Evolutionary conservation across 1,284 basidiomycete genomes (phyloP), one percentile per base, ranked within the genome.

Genomic region (Puccinia triticina): DNA sequence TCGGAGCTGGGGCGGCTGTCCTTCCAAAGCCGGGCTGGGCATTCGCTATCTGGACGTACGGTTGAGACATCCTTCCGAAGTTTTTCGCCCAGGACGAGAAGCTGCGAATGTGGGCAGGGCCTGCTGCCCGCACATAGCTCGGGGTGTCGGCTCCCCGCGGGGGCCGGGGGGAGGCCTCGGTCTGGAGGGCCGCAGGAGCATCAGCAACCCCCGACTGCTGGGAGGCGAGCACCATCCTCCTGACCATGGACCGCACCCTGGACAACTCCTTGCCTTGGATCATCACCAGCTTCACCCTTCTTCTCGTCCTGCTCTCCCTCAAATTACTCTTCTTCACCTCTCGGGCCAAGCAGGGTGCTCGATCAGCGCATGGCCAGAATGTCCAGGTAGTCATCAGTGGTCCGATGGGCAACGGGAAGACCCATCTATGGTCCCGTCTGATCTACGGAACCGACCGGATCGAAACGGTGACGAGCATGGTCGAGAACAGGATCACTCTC

Each of bases 381-480:
- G 66, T 69, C 7, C 66, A 48, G 46, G 71, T 80, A 0, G 69
- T 80, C n/a, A 61, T 80, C 26, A 72, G 66, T 46, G 78, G 78
- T 48, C 21, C 78, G 32, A 80, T 80, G 78, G 67, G 67, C 3
- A 59, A 71, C 64, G 78, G 78, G 23, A 80, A 80, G 43, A 80
- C 78, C 11, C 67, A 73, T 43, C 69, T 80, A 40, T 80, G 78
- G 78, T 80, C 78, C 48, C 67, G 69, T 34, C 55, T 80, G 29
- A 57, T 80, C 37, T 80, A 80, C 43, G 78, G 69, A 37, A 59
- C 78, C 43, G 78, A 80, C 64, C 26, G 53, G 23, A 80, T 80
- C 57, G 78, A 80, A 50, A 73, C 69, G 0, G 71, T 80, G 14
- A 73, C 78, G 0, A 80, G 78, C 40, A 72, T 80, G 78, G 69